A percentile compares a stretch with the other conserved stretches of the same genome.
Conservation (phyloP, 192 early-diverging fungal species). For the Cetraspora pellucida region DNA sequence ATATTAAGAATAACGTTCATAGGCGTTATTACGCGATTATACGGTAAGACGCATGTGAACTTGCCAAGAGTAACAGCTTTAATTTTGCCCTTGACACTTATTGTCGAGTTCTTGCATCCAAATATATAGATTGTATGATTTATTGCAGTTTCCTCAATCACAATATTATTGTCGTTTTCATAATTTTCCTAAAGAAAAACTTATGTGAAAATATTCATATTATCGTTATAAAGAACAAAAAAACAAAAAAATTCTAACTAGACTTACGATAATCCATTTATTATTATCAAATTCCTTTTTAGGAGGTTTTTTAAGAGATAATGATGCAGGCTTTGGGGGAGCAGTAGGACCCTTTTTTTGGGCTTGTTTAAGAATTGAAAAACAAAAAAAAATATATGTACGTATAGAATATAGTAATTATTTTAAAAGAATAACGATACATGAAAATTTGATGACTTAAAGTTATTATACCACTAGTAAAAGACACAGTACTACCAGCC, state of each 20-base stretch:
- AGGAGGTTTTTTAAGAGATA: constrained; percentile 71
- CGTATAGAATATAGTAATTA: constrained; percentile 16
- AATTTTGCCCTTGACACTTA: constrained; percentile 90
- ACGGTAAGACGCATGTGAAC: background rate
- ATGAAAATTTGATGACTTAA: background rate
- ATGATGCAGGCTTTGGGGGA: constrained; percentile 57
- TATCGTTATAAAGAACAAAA: constrained; percentile 1
- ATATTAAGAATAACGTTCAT: too few species aligned
- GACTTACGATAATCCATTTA: constrained; percentile 83
- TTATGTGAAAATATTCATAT: constrained; percentile 4
- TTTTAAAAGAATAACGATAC: background rate
- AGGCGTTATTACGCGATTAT: too few species aligned
- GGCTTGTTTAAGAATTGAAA: background rate
- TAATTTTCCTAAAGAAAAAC: constrained; percentile 71
- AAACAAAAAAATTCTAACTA: background rate
- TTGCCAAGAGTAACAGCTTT: constrained; percentile 86
- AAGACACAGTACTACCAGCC: constrained; percentile 59
- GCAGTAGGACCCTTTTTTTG: constrained; percentile 56
- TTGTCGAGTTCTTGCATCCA: constrained; percentile 89
- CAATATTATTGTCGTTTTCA: constrained; percentile 66
- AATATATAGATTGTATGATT: constrained; percentile 93
- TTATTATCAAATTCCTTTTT: constrained; percentile 81
- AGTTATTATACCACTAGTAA: constrained; percentile 22
- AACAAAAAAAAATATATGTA: background rate
- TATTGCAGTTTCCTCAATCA: constrained; percentile 80